These are phyloP conservation scores for Phialophora expanda DNA, from an alignment of 2,329 filamentous ascomycete species.

Conservation along the genomic window DNA sequence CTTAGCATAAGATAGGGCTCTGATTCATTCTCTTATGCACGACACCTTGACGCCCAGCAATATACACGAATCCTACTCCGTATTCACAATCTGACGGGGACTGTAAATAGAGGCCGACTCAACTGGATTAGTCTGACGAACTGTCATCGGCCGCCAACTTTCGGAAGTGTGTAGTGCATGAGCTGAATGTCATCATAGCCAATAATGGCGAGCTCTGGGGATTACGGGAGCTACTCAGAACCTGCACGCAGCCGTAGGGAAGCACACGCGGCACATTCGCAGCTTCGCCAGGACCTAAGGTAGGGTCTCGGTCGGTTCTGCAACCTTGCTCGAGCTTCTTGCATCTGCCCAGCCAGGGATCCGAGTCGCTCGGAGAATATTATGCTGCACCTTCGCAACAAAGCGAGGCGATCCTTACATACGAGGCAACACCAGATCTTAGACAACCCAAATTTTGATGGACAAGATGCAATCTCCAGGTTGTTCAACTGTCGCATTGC, in stretches of 20 bases:
- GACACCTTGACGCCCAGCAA: neutral
- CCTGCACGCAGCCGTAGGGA: slow-evolving; percentile 17
- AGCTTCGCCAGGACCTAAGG: slow-evolving; percentile 8
- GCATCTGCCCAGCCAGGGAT: slow-evolving; percentile 17
- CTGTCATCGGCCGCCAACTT: neutral
- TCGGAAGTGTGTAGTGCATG: slow-evolving; percentile 10
- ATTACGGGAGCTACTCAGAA: neutral
- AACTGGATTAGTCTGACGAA: neutral
- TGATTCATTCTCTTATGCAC: neutral
- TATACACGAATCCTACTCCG: neutral
- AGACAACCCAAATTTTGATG: neutral
- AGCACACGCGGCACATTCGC: slow-evolving; percentile 13
- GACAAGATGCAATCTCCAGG: neutral
- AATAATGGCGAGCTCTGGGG: neutral
- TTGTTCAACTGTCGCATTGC: neutral
- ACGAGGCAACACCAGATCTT: neutral
- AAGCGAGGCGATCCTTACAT: slow-evolving; percentile 7
- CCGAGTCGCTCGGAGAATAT: slow-evolving; percentile 34
- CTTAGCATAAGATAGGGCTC: neutral
- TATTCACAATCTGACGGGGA: neutral
- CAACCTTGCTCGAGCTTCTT: slow-evolving; percentile 16
- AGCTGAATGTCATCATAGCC: slow-evolving; percentile 6
- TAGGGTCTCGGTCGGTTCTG: slow-evolving; percentile 25
- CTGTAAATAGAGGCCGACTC: neutral
- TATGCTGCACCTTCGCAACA: slow-evolving; percentile 25